Evolutionary conservation across 2,329 filamentous ascomycete genomes (phyloP).

Genomic region (Curvularia eragrostidis): DNA sequence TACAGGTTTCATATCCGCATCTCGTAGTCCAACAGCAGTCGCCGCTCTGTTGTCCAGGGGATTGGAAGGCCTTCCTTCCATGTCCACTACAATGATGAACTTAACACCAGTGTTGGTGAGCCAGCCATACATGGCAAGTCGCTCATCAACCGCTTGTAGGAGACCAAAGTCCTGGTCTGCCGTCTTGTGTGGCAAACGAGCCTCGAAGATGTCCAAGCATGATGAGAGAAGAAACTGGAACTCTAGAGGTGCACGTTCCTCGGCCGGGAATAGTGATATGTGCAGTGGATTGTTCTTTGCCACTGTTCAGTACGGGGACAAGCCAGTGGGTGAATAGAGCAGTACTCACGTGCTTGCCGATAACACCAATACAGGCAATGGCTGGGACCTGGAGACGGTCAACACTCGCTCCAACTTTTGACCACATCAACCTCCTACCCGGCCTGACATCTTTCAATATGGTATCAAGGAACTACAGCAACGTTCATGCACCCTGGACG

Average conservation of each 20-base stretch:
- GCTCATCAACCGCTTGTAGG: constrained; percentile 91
- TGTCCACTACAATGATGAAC: constrained; percentile 88
- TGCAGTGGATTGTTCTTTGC: constrained; percentile 92
- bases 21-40: constrained; percentile 71
- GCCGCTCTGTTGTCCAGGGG: constrained; percentile 42
- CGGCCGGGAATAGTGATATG: constrained; percentile 82
- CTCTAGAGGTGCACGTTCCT: constrained; percentile 79
- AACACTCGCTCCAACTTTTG: not conserved
- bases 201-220: constrained; percentile 91
- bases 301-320: constrained; percentile 14
- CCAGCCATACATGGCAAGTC: constrained; percentile 92
- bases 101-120: constrained; percentile 95
- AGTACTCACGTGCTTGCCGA: constrained; percentile 81
- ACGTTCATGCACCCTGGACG: constrained; percentile 12
- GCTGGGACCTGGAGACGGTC: constrained; percentile 61
- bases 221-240: constrained; percentile 91
- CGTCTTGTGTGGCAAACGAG: constrained; percentile 75
- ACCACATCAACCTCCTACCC: constrained; percentile 5
- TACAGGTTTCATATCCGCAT: constrained; percentile 86
- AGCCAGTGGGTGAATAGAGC: constrained; percentile 7
- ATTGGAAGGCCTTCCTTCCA: constrained; percentile 70
- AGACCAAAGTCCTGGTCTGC: constrained; percentile 87
- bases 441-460: constrained; percentile 14
- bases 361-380: constrained; percentile 91
- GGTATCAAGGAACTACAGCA: constrained; percentile 4